Conservation (phyloP, 1,284 basidiomycete genomes). For the Baeospora myosura region DNA sequence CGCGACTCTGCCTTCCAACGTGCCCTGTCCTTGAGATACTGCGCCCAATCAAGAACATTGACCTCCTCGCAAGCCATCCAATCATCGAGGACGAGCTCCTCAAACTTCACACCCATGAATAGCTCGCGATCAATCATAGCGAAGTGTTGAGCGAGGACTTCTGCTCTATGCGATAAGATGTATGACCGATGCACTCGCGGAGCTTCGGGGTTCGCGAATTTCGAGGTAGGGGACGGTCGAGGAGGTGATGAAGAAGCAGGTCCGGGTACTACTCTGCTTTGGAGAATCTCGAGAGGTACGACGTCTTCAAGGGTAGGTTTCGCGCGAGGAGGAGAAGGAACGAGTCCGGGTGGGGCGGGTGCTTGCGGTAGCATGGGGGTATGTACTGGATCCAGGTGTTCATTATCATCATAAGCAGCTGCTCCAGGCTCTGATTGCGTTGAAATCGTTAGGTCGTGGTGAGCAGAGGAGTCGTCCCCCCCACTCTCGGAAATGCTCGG, state of each 20-base stretch:
- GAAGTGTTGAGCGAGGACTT: constrained; percentile 70
- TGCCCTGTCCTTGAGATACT: constrained; percentile 71
- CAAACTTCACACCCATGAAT: constrained; percentile 76
- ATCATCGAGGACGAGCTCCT: constrained; percentile 70
- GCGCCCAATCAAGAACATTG: constrained; percentile 77
- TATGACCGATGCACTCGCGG: constrained; percentile 56
- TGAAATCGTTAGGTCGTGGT: constrained; percentile 5
- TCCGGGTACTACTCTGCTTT: constrained; percentile 39
- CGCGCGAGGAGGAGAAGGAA: constrained; percentile 28
- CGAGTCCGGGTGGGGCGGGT: constrained; percentile 13
- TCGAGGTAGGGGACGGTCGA: constrained; percentile 16
- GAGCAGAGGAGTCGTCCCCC: constrained; percentile 17
- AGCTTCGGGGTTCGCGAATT: constrained; percentile 23
- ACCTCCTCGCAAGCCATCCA: constrained; percentile 56
- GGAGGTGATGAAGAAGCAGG: constrained; percentile 30
- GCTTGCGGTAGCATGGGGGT: constrained; percentile 27
- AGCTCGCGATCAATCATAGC: constrained; percentile 85
- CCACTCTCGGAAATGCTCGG: constrained; percentile 17
- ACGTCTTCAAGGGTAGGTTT: constrained; percentile 52
- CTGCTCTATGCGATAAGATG: constrained; percentile 52
- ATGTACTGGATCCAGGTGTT: constrained; percentile 8
- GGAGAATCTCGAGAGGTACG: constrained; percentile 59
- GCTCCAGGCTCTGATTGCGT: constrained; percentile 10
- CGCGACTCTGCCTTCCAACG: constrained; percentile 60
- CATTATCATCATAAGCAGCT: constrained; percentile 11